These are phyloP conservation scores for Phytophthora pinifolia DNA, from an alignment of 352 stramenopile genomes.

Conservation along the genomic window DNA sequence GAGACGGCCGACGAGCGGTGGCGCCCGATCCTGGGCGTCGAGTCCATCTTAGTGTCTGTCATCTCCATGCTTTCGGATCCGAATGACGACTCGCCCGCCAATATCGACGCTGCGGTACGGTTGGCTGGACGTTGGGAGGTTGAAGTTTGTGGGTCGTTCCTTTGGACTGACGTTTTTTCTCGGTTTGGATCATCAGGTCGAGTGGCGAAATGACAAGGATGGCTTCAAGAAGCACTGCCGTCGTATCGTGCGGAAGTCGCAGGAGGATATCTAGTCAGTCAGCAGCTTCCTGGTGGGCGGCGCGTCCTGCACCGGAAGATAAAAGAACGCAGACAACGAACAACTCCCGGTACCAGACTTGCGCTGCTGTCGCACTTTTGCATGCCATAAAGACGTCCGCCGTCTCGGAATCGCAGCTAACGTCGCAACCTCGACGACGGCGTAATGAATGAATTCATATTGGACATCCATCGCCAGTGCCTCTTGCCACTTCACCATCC, in stretches of 20 bases:
- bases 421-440: not conserved
- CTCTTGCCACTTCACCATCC: constrained; percentile 2
- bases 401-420: constrained; percentile 7
- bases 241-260: constrained; percentile 90
- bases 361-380: not conserved
- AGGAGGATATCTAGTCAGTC: constrained; percentile 89
- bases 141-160: not conserved
- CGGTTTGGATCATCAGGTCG: constrained; percentile 51
- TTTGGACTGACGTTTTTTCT: constrained; percentile 8
- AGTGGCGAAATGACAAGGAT: constrained; percentile 92
- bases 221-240: constrained; percentile 93
- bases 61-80: constrained; percentile 99
- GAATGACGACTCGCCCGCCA: constrained; percentile 99
- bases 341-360: not conserved
- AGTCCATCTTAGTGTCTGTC: constrained; percentile 94
- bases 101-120: constrained; percentile 98
- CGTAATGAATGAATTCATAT: constrained; percentile 23
- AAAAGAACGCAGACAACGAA: not conserved
- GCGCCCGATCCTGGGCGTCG: constrained; percentile 97
- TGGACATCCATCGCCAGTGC: no score
- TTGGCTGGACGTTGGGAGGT: not conserved
- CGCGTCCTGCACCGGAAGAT: constrained; percentile 2
- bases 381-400: constrained; percentile 30
- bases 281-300: constrained; percentile 3
- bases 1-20: constrained; percentile 98